phyloP scores from a whole-genome alignment of 176 grass and related monocot species.

The Chloris gayana region DNA sequence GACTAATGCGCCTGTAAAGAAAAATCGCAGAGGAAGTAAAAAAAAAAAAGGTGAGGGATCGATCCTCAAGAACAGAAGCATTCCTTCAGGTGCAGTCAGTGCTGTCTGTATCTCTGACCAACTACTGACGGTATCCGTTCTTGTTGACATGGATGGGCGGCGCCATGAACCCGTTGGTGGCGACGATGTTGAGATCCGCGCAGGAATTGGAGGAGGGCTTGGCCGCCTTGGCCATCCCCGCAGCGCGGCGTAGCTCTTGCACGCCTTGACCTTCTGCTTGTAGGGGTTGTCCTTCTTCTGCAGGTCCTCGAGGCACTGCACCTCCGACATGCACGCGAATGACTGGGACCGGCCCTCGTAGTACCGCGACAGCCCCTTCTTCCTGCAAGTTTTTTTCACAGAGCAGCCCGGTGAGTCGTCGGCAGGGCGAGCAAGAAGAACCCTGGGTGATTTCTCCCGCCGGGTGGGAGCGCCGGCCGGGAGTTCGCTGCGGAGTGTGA shows the following conservation, averaged over 20 bases:
- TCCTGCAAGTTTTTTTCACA: slow-evolving; percentile 40
- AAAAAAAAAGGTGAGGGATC: neutral
- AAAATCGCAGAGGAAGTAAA: neutral
- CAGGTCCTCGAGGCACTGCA: slow-evolving; percentile 68
- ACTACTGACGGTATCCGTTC: slow-evolving; percentile 40
- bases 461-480: neutral
- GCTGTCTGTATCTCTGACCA: neutral
- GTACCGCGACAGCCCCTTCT: slow-evolving; percentile 73
- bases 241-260: slow-evolving; percentile 53
- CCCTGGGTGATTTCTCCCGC: neutral
- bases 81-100: neutral
- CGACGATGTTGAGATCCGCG: slow-evolving; percentile 45
- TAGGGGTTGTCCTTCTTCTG: slow-evolving; percentile 64
- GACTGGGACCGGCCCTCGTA: slow-evolving; percentile 87
- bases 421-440: neutral
- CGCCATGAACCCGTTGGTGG: slow-evolving; percentile 38
- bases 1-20: slow-evolving; percentile 38
- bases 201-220: slow-evolving; percentile 39
- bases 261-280: slow-evolving; percentile 67
- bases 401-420: neutral
- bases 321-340: slow-evolving; percentile 76
- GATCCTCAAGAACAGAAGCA: slow-evolving; percentile 28
- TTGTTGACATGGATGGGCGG: slow-evolving; percentile 47
- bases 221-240: slow-evolving; percentile 22
- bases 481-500: neutral